These are phyloP conservation scores for Haberlea rhodopensis DNA, from an alignment of 257 asterid genomes.

Conservation along the genomic window DNA sequence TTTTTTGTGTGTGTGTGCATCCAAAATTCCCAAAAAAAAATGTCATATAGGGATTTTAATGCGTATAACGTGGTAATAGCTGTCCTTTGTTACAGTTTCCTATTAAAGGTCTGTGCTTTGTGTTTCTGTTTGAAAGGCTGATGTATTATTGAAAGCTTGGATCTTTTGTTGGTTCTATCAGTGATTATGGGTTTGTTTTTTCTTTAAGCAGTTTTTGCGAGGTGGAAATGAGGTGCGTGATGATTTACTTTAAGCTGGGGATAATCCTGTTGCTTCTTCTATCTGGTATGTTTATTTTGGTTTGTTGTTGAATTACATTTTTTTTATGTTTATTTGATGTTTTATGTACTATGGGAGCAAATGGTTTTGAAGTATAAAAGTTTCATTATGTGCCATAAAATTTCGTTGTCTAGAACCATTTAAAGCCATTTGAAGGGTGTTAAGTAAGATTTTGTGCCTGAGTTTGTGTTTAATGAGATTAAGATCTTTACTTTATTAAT, in stretches of 20 bases:
- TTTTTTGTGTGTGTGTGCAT: conserved; percentile 5
- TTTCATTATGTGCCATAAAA: conserved; percentile 1
- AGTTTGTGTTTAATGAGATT: conserved; percentile 1
- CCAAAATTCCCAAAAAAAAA: too few species aligned
- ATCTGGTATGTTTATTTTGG: conserved; percentile 45
- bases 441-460: conserved; percentile 8
- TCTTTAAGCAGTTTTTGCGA: conserved; percentile 27
- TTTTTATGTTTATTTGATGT: neutral
- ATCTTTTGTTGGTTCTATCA: conserved; percentile 5
- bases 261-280: conserved; percentile 46
- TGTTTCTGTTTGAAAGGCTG: conserved; percentile 2
- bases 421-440: neutral
- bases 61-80: conserved; percentile 25
- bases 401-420: conserved; percentile 4
- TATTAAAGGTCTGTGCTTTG: conserved; percentile 16
- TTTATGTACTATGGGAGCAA: conserved; percentile 7
- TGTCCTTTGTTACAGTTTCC: conserved; percentile 21
- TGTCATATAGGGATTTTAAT: conserved; percentile 23
- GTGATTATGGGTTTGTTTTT: conserved; percentile 8
- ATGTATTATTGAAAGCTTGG: conserved; percentile 19
- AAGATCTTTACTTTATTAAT: conserved; percentile 5
- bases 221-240: conserved; percentile 48
- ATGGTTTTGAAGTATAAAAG: conserved; percentile 12
- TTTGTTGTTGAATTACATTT: conserved; percentile 7
- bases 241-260: conserved; percentile 30